phyloP scores from a whole-genome alignment of 2,329 filamentous ascomycete species.

The Colletotrichum sidae region DNA sequence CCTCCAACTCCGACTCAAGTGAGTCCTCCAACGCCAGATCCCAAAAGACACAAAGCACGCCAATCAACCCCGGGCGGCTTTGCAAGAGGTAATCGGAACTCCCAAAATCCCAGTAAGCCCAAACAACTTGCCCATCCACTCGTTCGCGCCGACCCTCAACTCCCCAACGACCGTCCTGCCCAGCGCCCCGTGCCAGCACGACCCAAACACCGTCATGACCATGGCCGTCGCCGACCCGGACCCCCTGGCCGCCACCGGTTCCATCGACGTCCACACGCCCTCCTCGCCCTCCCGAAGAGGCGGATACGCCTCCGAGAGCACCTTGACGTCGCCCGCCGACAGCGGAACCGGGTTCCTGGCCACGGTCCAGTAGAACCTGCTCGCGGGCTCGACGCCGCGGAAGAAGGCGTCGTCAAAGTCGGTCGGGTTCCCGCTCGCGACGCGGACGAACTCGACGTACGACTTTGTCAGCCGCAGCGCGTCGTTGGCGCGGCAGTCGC shows the following conservation, averaged over 20 bases:
- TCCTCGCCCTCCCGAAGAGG: constrained; percentile 14
- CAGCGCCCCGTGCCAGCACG: constrained; percentile 22
- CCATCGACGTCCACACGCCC: constrained; percentile 22
- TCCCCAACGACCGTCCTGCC: constrained; percentile 31
- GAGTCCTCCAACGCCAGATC: no score
- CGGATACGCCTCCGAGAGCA: constrained; percentile 26
- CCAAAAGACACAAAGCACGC: background rate
- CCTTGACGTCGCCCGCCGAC: constrained; percentile 13
- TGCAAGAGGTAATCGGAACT: constrained; percentile 35
- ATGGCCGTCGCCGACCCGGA: constrained; percentile 8
- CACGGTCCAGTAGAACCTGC: constrained; percentile 44
- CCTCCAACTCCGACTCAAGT: no score
- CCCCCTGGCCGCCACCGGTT: constrained; percentile 16
- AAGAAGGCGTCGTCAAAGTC: constrained; percentile 44
- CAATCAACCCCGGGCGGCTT: background rate
- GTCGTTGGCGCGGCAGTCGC: constrained; percentile 48
- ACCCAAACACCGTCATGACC: constrained; percentile 13
- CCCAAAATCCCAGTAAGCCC: constrained; percentile 41
- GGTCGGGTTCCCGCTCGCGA: constrained; percentile 37
- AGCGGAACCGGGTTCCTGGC: background rate
- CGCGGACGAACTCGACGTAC: constrained; percentile 45
- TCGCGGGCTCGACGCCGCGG: constrained; percentile 39
- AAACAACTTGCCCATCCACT: constrained; percentile 41
- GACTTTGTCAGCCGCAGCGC: constrained; percentile 45
- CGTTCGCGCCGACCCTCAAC: constrained; percentile 41